Evolutionary conservation across 176 grass and related monocot genomes (phyloP).

Genomic region (Tillandsia leiboldiana): DNA sequence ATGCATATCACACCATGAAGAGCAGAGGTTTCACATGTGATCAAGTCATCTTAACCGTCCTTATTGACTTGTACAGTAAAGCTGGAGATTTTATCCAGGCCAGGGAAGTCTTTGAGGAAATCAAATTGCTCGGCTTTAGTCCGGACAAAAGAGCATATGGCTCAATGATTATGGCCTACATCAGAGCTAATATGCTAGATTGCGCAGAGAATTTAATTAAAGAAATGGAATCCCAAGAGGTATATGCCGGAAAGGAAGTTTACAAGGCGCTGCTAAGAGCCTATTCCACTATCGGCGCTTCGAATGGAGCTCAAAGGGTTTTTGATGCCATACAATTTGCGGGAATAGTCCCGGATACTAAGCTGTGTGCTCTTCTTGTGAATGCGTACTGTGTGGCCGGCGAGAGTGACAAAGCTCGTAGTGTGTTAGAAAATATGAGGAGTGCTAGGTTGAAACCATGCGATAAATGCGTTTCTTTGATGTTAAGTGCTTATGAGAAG

Average conservation of each 20-base stretch:
- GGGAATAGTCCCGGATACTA: conserved; percentile 56
- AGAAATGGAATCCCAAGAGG: conserved; percentile 46
- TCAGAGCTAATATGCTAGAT: conserved; percentile 58
- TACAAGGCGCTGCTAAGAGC: conserved; percentile 89
- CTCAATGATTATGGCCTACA: conserved; percentile 87
- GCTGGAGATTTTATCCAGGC: conserved; percentile 34
- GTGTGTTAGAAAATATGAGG: conserved; percentile 59
- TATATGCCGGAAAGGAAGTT: conserved; percentile 56
- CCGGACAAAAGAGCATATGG: conserved; percentile 66
- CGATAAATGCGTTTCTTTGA: conserved; percentile 41
- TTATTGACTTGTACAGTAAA: conserved; percentile 62
- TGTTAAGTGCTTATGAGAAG: conserved; percentile 51
- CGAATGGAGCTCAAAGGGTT: conserved; percentile 53
- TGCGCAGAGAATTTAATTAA: conserved; percentile 54
- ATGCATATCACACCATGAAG: conserved; percentile 52
- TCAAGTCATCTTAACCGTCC: conserved; percentile 46
- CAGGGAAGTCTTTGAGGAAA: conserved; percentile 54
- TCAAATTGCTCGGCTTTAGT: conserved; percentile 43
- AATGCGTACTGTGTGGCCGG: conserved; percentile 63
- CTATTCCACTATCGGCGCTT: conserved; percentile 51
- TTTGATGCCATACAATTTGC: conserved; percentile 63
- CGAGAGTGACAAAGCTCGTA: conserved; percentile 24
- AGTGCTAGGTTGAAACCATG: conserved; percentile 35
- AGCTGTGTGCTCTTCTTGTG: conserved; percentile 59
- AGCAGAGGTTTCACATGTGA: conserved; percentile 61